Evolutionary conservation across 2,329 filamentous ascomycete genomes (phyloP).

Genomic region (Penicillium psychrosexuale): DNA sequence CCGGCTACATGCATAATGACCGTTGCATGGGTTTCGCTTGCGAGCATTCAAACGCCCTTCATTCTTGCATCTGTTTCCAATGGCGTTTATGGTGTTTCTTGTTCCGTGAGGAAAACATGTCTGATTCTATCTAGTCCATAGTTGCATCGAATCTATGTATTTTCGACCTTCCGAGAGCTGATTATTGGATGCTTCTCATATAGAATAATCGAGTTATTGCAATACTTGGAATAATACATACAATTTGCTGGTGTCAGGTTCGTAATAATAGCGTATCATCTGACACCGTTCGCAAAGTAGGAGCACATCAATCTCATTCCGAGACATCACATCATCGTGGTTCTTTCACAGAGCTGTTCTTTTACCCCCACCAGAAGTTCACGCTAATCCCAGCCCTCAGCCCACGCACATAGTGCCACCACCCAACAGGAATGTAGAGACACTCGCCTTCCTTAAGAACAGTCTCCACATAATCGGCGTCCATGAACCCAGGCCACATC

Average conservation of each 20-base stretch:
- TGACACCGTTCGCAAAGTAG: not conserved
- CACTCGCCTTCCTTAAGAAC: conserved; percentile 78
- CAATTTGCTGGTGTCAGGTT: not conserved
- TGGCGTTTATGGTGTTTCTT: conserved; percentile 21
- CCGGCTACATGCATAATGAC: conserved; percentile 14
- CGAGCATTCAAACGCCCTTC: conserved; percentile 17
- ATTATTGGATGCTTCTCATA: not conserved
- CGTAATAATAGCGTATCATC: not conserved
- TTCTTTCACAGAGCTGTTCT: not conserved
- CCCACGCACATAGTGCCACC: conserved; percentile 96
- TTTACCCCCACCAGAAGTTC: conserved; percentile 88
- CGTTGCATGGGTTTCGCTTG: conserved; percentile 16
- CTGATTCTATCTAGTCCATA: conserved; percentile 15
- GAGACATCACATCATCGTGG: not conserved
- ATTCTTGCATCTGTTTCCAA: conserved; percentile 18
- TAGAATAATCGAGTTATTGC: not conserved
- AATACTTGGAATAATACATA: not conserved
- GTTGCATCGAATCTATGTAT: conserved; percentile 6
- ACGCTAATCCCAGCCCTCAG: conserved; percentile 87
- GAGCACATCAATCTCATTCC: not conserved
- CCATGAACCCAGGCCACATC: conserved; percentile 55
- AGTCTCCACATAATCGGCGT: conserved; percentile 67
- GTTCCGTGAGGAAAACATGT: conserved; percentile 1
- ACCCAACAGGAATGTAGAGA: conserved; percentile 85
- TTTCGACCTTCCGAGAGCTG: conserved; percentile 19